phyloP scores from a whole-genome alignment of 768 basidiomycete genomes.

The Cystofilobasidium ferigula region DNA sequence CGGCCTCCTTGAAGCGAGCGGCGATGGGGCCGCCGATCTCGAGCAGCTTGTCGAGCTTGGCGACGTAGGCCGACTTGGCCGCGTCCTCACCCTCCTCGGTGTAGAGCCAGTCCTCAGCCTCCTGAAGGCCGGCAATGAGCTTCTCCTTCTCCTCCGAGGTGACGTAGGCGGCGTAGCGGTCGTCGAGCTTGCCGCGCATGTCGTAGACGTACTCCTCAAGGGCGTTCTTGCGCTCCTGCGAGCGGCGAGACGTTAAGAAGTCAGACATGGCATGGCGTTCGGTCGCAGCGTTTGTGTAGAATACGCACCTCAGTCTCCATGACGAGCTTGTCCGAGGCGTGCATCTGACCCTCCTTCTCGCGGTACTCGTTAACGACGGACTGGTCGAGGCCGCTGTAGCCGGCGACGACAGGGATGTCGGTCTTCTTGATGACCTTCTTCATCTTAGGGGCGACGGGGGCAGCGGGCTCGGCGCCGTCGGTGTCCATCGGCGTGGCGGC shows the following conservation, averaged over 20 bases:
- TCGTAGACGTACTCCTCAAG: conserved; percentile 99
- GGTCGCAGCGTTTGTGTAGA: neutral
- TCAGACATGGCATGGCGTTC: neutral
- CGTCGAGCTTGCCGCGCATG: conserved; percentile 81
- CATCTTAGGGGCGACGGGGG: conserved; percentile 55
- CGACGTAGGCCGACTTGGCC: conserved; percentile 84
- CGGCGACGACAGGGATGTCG: conserved; percentile 61
- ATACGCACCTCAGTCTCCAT: conserved; percentile 81
- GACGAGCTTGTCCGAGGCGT: conserved; percentile 85
- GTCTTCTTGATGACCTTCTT: conserved; percentile 76
- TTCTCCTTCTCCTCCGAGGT: conserved; percentile 64
- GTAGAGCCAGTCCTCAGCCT: conserved; percentile 95
- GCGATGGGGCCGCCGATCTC: conserved; percentile 75
- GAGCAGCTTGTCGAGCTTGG: conserved; percentile 71
- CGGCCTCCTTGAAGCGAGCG: conserved; percentile 67
- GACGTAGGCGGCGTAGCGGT: conserved; percentile 66
- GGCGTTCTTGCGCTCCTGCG: conserved; percentile 90
- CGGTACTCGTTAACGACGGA: conserved; percentile 52
- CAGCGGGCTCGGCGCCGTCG: conserved; percentile 40
- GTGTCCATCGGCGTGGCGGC: conserved; percentile 59
- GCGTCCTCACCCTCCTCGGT: conserved; percentile 92
- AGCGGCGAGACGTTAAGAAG: neutral
- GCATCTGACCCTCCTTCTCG: conserved; percentile 82
- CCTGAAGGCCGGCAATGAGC: conserved; percentile 57
- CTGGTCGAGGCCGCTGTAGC: conserved; percentile 56